These are phyloP conservation scores for Chlorociboria aeruginascens DNA, from an alignment of 495 filamentous ascomycete genomes.

Conservation along the genomic window DNA sequence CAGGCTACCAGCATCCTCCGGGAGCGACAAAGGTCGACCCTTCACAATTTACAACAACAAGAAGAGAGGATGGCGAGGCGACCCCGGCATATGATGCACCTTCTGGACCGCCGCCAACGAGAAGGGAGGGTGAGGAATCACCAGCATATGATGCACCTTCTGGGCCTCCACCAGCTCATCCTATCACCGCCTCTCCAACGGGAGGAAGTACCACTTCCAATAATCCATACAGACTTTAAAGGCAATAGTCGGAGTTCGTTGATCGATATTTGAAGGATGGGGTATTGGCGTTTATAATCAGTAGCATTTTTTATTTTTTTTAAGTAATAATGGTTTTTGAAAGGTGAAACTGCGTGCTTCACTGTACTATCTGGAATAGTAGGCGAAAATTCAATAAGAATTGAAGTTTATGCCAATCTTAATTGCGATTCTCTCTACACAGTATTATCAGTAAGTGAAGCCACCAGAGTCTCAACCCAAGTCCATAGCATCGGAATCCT, in stretches of 20 bases:
- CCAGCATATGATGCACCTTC: slow-evolving; percentile 24
- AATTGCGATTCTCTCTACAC: background rate
- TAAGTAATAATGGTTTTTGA: background rate
- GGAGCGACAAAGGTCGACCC: slow-evolving; percentile 46
- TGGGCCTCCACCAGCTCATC: slow-evolving; percentile 30
- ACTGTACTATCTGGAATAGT: slow-evolving; percentile 18
- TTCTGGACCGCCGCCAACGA: slow-evolving; percentile 30
- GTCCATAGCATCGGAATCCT: slow-evolving; percentile 62
- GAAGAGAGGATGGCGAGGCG: slow-evolving; percentile 21
- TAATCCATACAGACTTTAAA: slow-evolving; percentile 20
- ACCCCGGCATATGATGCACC: slow-evolving; percentile 24
- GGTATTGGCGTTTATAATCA: too few relatives aligned
- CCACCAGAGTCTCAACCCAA: slow-evolving; percentile 35
- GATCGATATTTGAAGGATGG: too few relatives aligned
- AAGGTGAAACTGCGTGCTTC: background rate
- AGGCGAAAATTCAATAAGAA: slow-evolving; percentile 11
- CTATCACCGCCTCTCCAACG: slow-evolving; percentile 13
- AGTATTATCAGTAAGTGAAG: too few relatives aligned
- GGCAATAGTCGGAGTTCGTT: too few relatives aligned
- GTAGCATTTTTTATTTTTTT: too few relatives aligned
- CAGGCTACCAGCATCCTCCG: slow-evolving; percentile 41
- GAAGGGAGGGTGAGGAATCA: slow-evolving; percentile 20
- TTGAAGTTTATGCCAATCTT: slow-evolving; percentile 8
- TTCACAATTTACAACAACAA: slow-evolving; percentile 28
- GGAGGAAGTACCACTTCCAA: slow-evolving; percentile 14